These are phyloP conservation scores for Pichia gijzeniarum DNA, from an alignment of 805 yeast species.

Conservation along the genomic window DNA sequence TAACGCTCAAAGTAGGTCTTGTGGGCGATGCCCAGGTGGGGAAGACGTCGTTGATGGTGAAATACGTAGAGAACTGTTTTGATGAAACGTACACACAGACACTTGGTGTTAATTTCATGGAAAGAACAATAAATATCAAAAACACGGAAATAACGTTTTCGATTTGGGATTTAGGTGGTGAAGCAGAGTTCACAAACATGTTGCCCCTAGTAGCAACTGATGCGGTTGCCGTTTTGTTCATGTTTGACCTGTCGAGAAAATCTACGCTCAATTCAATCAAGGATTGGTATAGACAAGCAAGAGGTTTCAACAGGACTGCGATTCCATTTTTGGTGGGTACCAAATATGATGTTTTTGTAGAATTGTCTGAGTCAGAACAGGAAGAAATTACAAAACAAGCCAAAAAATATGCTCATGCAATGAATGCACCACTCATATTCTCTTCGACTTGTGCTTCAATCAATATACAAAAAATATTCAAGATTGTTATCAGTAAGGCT, in stretches of 20 bases:
- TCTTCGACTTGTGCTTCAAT: slow-evolving; percentile 90
- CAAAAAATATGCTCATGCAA: slow-evolving; percentile 76
- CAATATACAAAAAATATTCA: slow-evolving; percentile 89
- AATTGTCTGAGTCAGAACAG: slow-evolving; percentile 73
- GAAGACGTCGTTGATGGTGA: slow-evolving; percentile 92
- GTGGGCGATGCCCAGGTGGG: slow-evolving; percentile 97
- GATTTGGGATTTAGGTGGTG: slow-evolving; percentile 96
- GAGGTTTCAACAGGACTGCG: slow-evolving; percentile 85
- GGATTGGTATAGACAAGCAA: slow-evolving; percentile 91
- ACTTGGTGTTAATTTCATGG: slow-evolving; percentile 92
- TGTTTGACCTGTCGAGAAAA: slow-evolving; percentile 85
- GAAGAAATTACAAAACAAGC: slow-evolving; percentile 78
- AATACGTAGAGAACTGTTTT: slow-evolving; percentile 91
- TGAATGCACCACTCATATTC: slow-evolving; percentile 79
- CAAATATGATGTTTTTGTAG: slow-evolving; percentile 82
- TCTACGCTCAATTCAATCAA: slow-evolving; percentile 81
- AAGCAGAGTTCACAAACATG: slow-evolving; percentile 92
- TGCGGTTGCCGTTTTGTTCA: slow-evolving; percentile 83
- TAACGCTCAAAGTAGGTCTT: slow-evolving; percentile 80
- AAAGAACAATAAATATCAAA: slow-evolving; percentile 75
- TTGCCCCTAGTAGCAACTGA: slow-evolving; percentile 86
- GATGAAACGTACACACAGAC: slow-evolving; percentile 93
- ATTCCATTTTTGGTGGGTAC: slow-evolving; percentile 91
- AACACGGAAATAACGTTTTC: slow-evolving; percentile 86
- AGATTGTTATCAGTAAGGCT: slow-evolving; percentile 82